Evolutionary conservation across 768 basidiomycete genomes (phyloP).

Genomic region (Mycena belliarum): DNA sequence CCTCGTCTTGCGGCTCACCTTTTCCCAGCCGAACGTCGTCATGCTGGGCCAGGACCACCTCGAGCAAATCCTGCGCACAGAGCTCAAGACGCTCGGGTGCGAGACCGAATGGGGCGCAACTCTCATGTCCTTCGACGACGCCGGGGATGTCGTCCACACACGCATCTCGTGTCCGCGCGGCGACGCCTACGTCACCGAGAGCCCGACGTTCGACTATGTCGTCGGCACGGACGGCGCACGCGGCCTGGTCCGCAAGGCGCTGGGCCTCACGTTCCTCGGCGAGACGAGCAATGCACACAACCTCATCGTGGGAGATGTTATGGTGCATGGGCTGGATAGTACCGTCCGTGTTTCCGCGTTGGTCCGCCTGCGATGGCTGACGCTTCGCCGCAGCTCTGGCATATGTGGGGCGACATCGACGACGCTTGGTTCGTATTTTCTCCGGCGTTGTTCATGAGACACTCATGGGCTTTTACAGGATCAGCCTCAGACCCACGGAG

Average conservation of each 20-base stretch:
- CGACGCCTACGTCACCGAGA: conserved; percentile 15
- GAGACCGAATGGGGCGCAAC: conserved; percentile 27
- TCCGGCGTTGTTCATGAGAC: no score
- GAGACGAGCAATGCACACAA: conserved; percentile 30
- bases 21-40: conserved; percentile 25
- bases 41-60: conserved; percentile 29
- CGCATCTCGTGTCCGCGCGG: conserved; percentile 13
- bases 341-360: conserved; percentile 23
- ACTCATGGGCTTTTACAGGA: conserved; percentile 17
- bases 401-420: conserved; percentile 46
- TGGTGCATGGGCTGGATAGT: conserved; percentile 39
- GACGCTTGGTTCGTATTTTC: conserved; percentile 32
- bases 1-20: not conserved
- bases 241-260: conserved; percentile 28
- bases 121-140: conserved; percentile 25
- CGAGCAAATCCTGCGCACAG: conserved; percentile 27
- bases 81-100: conserved; percentile 24
- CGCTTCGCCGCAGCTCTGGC: conserved; percentile 38
- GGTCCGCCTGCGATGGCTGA: not conserved
- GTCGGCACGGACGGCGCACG: conserved; percentile 29
- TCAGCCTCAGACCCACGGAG: conserved; percentile 36
- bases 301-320: conserved; percentile 36
- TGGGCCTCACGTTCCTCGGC: conserved; percentile 30
- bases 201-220: conserved; percentile 21
- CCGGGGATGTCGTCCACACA: conserved; percentile 25